Evolutionary conservation across 108 stramenopile species (phyloP).

Genomic region (Parietichytrium sp.): DNA sequence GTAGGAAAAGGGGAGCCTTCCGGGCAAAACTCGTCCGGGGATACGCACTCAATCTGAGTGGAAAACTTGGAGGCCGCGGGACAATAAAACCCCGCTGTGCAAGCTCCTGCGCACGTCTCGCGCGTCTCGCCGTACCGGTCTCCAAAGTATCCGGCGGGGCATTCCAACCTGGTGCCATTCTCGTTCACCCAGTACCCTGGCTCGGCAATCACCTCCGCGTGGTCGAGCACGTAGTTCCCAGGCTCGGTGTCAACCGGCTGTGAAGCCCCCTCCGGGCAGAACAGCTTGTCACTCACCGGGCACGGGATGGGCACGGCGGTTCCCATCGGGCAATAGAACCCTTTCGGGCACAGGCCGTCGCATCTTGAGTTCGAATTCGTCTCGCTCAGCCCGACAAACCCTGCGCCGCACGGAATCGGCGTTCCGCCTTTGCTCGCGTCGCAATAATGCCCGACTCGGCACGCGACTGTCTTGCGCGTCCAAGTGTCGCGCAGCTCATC

Average conservation of each 20-base stretch:
- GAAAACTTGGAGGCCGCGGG: constrained; percentile 45
- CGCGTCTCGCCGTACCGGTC: constrained; percentile 41
- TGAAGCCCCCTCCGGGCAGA: constrained; percentile 16
- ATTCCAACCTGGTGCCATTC: background rate
- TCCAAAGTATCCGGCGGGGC: constrained; percentile 51
- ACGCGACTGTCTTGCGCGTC: too few relatives aligned
- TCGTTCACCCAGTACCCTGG: background rate
- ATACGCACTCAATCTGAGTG: constrained; percentile 42
- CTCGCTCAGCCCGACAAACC: too few relatives aligned
- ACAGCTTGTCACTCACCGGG: background rate
- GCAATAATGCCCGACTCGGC: too few relatives aligned
- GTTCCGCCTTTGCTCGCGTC: too few relatives aligned
- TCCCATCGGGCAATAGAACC: background rate
- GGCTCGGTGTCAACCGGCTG: background rate
- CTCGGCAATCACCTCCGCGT: constrained; percentile 23
- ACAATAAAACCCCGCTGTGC: constrained; percentile 48
- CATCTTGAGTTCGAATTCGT: constrained; percentile 1
- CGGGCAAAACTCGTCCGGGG: constrained; percentile 41
- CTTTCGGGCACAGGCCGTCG: background rate
- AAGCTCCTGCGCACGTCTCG: constrained; percentile 45
- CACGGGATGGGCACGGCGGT: background rate
- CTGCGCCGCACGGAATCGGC: too few relatives aligned
- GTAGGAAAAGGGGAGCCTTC: constrained; percentile 45
- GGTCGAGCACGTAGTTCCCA: background rate
- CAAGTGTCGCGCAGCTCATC: too few relatives aligned